Base-by-base conservation (phyloP, 208 protist genomes). In the Vickermania ingenoplastis region DNA sequence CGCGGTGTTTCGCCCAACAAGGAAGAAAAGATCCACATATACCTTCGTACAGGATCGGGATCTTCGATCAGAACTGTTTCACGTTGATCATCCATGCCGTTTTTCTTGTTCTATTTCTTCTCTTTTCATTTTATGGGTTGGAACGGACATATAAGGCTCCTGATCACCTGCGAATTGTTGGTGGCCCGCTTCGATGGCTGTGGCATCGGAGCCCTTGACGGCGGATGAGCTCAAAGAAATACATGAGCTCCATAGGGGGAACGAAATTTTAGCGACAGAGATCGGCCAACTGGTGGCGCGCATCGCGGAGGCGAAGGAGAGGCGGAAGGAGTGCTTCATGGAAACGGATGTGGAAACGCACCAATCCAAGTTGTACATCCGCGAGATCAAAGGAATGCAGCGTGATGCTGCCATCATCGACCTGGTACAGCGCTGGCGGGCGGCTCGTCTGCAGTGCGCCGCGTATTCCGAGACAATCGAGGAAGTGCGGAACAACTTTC, bases 391-490 rank as follows among this genome's bases (percentile, higher is more conserved):
- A n/a, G 41, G 41, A n/a, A 22, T 73, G 2, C 71, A 73, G 3
- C 55, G 64, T 45, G 71, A 86, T 51, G 54, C 87, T 13, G 68
- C 52, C 1, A 59, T 89, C 1, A 62, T 84, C 62, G 72, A 86
- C 14, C 80, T 88, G 61, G 76, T 92, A n/a, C 63, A 67, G 2
- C 74, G 62, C 27, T 45, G 36, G 36, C 36, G 36, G 7, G 17
- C 36, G 11, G 63, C 83, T 4, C 59, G 78, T 0, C 69, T 70
- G 41, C 77, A 78, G 57, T 92, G 81, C 48, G 67, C 75, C 30
- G 27, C 81, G 0, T 92, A 92, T 59, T 80, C 79, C 7, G 75
- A 82, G 7, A 79, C 85, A 14, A 59, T 88, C 22, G 85, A 88
- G 70, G 81, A 92, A 61, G 69, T 73, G 14, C 63, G 80, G 0